phyloP scores from a whole-genome alignment of 306 rosid genomes.

The Lathyrus sativus region DNA sequence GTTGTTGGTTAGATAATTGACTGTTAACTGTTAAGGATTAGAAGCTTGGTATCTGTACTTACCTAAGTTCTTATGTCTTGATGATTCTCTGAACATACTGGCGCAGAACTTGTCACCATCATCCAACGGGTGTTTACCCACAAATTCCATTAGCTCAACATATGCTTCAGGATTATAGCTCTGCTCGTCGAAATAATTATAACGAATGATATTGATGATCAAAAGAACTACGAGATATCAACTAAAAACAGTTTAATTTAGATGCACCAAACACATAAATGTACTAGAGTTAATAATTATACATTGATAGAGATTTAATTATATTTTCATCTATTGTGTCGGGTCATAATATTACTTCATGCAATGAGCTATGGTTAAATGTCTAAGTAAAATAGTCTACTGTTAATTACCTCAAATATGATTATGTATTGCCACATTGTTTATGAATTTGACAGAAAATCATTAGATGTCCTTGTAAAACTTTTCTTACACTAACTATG shows the following conservation, averaged over 20 bases:
- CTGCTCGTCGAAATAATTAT: constrained; percentile 52
- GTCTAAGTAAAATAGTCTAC: too few relatives aligned
- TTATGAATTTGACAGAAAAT: too few relatives aligned
- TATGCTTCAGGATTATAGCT: constrained; percentile 88
- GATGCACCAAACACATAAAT: neutral
- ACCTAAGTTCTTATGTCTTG: constrained; percentile 85
- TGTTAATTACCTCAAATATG: too few relatives aligned
- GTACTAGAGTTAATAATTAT: too few relatives aligned
- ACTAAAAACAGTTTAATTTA: neutral
- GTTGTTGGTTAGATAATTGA: constrained; percentile 21
- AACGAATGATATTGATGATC: constrained; percentile 19
- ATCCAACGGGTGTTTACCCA: constrained; percentile 64
- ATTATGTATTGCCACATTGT: too few relatives aligned
- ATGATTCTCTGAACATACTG: constrained; percentile 80
- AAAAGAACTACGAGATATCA: neutral
- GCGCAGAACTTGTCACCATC: constrained; percentile 93
- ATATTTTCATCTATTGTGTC: too few relatives aligned
- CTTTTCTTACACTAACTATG: too few relatives aligned
- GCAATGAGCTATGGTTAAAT: too few relatives aligned
- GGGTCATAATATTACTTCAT: too few relatives aligned
- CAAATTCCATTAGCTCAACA: constrained; percentile 74
- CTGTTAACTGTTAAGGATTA: constrained; percentile 28
- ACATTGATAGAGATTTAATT: too few relatives aligned
- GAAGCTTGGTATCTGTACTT: constrained; percentile 16
- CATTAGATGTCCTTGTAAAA: too few relatives aligned